Conservation (phyloP, 495 filamentous ascomycete genomes). For the Friedmanniomyces simplex region DNA sequence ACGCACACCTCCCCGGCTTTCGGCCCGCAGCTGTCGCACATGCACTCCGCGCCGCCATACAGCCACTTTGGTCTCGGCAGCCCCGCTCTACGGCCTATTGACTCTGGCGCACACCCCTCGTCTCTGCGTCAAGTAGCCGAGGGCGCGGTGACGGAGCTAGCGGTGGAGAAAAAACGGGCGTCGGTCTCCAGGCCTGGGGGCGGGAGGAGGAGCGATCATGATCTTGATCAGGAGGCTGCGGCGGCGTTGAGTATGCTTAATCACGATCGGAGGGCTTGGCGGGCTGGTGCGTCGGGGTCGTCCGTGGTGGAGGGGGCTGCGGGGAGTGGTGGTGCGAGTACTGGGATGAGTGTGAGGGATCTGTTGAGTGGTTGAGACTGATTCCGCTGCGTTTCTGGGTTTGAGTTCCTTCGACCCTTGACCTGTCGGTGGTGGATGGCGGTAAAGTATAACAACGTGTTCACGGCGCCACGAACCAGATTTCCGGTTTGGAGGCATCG, state of each 20-base stretch:
- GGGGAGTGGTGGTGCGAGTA: constrained; percentile 1
- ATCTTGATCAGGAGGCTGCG: constrained; percentile 29
- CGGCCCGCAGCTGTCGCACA: constrained; percentile 17
- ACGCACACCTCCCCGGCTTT: constrained; percentile 27
- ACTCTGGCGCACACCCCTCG: background rate
- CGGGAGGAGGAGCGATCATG: constrained; percentile 17
- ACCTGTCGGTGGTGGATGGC: too few species aligned
- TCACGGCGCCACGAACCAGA: too few species aligned
- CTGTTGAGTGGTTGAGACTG: constrained; percentile 22
- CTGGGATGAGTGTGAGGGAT: constrained; percentile 28
- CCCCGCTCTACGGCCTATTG: constrained; percentile 15
- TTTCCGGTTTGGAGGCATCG: too few species aligned
- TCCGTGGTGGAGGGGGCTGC: background rate
- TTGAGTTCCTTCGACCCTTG: too few species aligned
- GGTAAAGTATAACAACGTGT: too few species aligned
- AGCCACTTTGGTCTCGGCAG: constrained; percentile 14
- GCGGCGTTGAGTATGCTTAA: constrained; percentile 33
- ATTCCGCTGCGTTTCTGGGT: too few species aligned
- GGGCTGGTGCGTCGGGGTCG: background rate
- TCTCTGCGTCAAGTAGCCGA: constrained; percentile 1
- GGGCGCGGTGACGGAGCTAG: constrained; percentile 9
- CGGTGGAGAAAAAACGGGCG: constrained; percentile 3
- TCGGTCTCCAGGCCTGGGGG: constrained; percentile 10
- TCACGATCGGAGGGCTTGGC: constrained; percentile 29
- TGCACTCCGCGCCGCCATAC: constrained; percentile 13